Evolutionary conservation across 2,329 filamentous ascomycete species (phyloP).

Genomic region (Fusarium nanum): DNA sequence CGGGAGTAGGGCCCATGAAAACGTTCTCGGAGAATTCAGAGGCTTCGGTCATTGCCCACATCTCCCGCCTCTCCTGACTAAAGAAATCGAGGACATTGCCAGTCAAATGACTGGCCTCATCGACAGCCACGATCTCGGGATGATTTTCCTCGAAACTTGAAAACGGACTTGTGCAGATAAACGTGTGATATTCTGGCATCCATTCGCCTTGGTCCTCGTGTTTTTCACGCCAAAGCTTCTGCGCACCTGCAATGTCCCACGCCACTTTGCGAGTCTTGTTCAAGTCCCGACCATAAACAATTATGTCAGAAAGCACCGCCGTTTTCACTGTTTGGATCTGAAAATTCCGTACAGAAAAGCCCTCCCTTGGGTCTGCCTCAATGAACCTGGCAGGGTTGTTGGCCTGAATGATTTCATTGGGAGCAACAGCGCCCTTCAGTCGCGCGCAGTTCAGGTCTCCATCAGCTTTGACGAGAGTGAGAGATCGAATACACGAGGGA

Average conservation of each 20-base stretch:
- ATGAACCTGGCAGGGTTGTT: constrained; percentile 71
- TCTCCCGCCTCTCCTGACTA: constrained; percentile 88
- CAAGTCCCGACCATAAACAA: constrained; percentile 85
- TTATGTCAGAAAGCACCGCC: constrained; percentile 88
- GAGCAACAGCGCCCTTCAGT: constrained; percentile 87
- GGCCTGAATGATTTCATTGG: constrained; percentile 79
- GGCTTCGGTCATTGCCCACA: constrained; percentile 91
- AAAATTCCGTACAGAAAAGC: constrained; percentile 96
- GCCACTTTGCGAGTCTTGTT: constrained; percentile 71
- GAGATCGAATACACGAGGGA: constrained; percentile 76
- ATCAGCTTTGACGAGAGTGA: constrained; percentile 90
- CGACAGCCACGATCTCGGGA: constrained; percentile 78
- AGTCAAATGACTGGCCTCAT: constrained; percentile 77
- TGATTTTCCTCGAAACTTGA: constrained; percentile 76
- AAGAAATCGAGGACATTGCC: constrained; percentile 89
- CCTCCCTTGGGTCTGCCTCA: constrained; percentile 86
- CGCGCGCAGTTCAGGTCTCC: constrained; percentile 79
- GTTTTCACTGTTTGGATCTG: constrained; percentile 94
- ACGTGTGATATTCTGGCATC: constrained; percentile 83
- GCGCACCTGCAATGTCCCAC: constrained; percentile 79
- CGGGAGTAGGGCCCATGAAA: constrained; percentile 88
- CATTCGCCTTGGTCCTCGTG: constrained; percentile 67
- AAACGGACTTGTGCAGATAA: constrained; percentile 75
- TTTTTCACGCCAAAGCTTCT: constrained; percentile 77
- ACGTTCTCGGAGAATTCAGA: constrained; percentile 92